These are phyloP conservation scores for Sclerotiophoma versabilis DNA, from an alignment of 2,329 filamentous ascomycete genomes.

Conservation along the genomic window DNA sequence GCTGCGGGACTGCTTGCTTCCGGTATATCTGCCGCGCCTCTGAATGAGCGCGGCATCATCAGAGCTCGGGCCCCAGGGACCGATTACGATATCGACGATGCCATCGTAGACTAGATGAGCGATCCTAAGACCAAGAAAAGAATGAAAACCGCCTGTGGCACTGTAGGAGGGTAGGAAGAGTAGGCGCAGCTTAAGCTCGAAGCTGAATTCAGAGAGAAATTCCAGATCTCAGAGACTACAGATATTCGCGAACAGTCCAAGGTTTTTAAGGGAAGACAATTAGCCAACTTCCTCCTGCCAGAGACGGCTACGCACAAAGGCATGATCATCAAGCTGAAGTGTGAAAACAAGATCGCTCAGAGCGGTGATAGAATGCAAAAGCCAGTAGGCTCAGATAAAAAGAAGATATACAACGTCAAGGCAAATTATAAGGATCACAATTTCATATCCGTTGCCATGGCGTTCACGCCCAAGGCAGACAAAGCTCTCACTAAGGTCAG, in stretches of 20 bases:
- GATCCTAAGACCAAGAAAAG: neutral
- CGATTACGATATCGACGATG: neutral
- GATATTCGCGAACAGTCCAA: neutral
- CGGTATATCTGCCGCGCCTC: neutral
- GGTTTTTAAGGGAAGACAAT: neutral
- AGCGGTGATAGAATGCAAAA: neutral
- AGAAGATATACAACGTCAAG: neutral
- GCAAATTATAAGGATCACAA: neutral
- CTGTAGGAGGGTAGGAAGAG: neutral
- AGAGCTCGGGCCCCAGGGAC: too few species aligned
- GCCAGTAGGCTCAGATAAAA: neutral
- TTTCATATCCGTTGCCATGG: slow-evolving; percentile 10
- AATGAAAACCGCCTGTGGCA: neutral
- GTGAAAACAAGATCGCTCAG: neutral
- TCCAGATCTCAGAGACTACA: neutral
- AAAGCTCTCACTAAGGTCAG: neutral
- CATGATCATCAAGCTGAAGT: slow-evolving; percentile 9
- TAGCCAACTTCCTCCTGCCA: slow-evolving; percentile 5
- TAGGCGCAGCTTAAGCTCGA: neutral
- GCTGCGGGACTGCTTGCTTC: slow-evolving; percentile 6
- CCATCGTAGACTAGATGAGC: neutral
- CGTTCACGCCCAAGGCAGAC: neutral
- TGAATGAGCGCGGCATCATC: too few species aligned
- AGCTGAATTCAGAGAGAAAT: neutral
- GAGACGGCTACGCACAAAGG: neutral